Percentiles rank a stretch among this genome's conserved stretches.
Conservation (phyloP, 495 filamentous ascomycete species). For the Achaetomiella virescens region DNA sequence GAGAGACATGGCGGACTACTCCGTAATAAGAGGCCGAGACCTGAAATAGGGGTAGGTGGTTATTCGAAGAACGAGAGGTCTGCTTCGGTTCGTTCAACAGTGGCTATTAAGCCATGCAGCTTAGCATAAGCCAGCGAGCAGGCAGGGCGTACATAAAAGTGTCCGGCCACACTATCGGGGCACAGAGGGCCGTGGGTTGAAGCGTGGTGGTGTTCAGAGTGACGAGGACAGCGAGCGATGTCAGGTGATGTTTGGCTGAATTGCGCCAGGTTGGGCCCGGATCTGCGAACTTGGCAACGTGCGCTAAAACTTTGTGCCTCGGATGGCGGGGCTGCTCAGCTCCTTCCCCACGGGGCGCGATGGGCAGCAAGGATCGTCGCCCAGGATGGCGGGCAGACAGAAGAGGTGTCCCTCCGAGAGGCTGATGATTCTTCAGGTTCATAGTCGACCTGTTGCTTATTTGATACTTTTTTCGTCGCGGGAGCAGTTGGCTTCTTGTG, state of each 20-base stretch:
- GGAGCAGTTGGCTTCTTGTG: too few species aligned
- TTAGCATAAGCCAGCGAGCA: conserved; percentile 1
- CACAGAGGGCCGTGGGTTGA: background rate
- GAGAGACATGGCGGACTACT: conserved; percentile 52
- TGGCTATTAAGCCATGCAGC: background rate
- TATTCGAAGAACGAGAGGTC: background rate
- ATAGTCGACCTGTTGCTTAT: too few species aligned
- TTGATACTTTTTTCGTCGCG: too few species aligned
- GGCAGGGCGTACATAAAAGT: background rate
- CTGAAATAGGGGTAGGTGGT: background rate
- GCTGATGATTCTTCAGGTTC: too few species aligned
- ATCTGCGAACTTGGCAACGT: background rate
- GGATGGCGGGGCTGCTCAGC: conserved; percentile 1
- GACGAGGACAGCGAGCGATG: background rate
- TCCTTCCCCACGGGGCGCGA: conserved; percentile 11
- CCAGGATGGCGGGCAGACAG: background rate
- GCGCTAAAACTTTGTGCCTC: conserved; percentile 14
- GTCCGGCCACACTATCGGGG: background rate
- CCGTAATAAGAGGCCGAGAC: background rate
- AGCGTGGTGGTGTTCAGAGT: background rate
- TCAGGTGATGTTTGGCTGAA: conserved; percentile 3
- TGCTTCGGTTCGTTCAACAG: too few species aligned
- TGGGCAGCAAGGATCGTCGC: background rate
- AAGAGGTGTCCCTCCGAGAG: too few species aligned
- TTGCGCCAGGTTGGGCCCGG: background rate